Conservation (phyloP, 352 stramenopile species). For the Pythium chondricola region DNA sequence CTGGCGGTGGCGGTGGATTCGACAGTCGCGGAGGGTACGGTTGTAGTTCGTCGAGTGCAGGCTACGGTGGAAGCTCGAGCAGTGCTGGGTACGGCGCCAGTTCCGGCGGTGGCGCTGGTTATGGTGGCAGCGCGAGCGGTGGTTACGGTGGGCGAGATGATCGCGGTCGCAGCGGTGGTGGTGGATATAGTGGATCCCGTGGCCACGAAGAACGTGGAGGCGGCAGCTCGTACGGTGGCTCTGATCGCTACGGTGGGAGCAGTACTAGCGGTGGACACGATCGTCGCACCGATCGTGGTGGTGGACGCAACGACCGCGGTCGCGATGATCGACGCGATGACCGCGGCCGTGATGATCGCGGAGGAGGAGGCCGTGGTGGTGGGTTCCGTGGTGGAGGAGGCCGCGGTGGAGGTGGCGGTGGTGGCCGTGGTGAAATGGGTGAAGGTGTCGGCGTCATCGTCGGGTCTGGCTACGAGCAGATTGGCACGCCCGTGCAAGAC, state of each 20-base stretch:
- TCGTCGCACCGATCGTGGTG: constrained; percentile 9
- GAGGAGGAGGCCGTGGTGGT: constrained; percentile 21
- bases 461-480: constrained; percentile 45
- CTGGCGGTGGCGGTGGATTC: constrained; percentile 4
- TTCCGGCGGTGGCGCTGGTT: no score
- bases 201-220: constrained; percentile 13
- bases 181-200: constrained; percentile 12
- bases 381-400: constrained; percentile 27
- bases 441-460: constrained; percentile 30
- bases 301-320: constrained; percentile 5
- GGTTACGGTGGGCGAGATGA: constrained; percentile 12
- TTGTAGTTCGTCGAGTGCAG: no score
- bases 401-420: constrained; percentile 23
- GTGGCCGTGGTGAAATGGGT: constrained; percentile 25
- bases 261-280: constrained; percentile 24
- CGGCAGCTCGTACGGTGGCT: no score
- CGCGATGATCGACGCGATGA: constrained; percentile 2
- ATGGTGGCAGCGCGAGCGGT: constrained; percentile 3
- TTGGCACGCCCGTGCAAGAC: constrained; percentile 43
- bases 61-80: constrained; percentile 6
- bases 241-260: constrained; percentile 18
- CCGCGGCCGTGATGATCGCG: constrained; percentile 15
- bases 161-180: background rate
- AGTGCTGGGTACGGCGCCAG: background rate
- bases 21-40: constrained; percentile 9